Base-by-base conservation (phyloP, 202 grass and related monocot genomes). In the Schoenoplectus tabernaemontani region DNA sequence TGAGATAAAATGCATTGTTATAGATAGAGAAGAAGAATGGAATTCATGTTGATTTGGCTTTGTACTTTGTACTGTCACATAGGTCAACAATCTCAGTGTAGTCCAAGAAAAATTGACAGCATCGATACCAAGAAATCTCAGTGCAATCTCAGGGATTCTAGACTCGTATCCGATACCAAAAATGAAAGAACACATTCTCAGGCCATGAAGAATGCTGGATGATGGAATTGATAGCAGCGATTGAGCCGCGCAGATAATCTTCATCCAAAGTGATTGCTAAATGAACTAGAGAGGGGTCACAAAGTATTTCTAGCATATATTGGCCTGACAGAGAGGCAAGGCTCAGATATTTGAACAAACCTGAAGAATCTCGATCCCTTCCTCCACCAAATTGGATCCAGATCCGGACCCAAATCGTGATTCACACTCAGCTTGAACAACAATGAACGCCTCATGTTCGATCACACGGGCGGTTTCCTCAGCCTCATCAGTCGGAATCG, bases 221-320 rank as follows among this genome's bases (percentile, higher is more conserved):
- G 48, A 93, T 86, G 71, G 93, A 97, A 77, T 97, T 88, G 12
- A 97, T 90, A 6, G 96, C 96, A 0, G 96, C 96, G 69, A 99
- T 82, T 24, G 96, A 99, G 36, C 96, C 96, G 32, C 90, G 84
- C 20, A 99, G 76, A 83, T 99, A 99, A 24, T 90, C 95, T 66
- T 92, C 86, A 1, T 98, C 95, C 23, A 98, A 86, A 12, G 95
- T 98, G 47, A 98, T 95, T 60, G 95, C 95, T 81, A 95, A 92
- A 78, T 97, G 93, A 63, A 97, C 90, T n/a, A 93, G 87, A 15
- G 86, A 93, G 0, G 88, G 85, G 69, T 97, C 87, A 76, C 88
- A 97, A n/a, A n/a, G n/a, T n/a, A n/a, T n/a, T n/a, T n/a, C n/a
- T n/a, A n/a, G n/a, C n/a, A n/a, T n/a, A n/a, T n/a, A n/a, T n/a